Percentiles rank a stretch among this genome's conserved stretches.
phyloP scores from a whole-genome alignment of 2,329 filamentous ascomycete species.

The Fusarium burgessii region DNA sequence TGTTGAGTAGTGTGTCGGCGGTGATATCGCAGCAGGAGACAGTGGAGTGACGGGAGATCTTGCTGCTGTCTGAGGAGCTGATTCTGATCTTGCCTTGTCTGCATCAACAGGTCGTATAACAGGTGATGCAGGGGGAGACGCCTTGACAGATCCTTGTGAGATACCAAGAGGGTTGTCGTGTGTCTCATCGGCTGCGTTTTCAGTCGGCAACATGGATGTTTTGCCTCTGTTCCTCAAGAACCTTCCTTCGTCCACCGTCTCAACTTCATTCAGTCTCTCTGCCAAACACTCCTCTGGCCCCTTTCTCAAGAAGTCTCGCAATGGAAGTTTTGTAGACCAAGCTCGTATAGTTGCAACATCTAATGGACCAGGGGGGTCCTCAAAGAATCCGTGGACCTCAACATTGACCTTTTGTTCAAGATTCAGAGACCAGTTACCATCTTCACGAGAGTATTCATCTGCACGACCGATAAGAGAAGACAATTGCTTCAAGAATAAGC shows the following conservation, averaged over 20 bases:
- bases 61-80: constrained; percentile 41
- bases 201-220: constrained; percentile 40
- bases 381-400: constrained; percentile 70
- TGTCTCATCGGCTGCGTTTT: constrained; percentile 17
- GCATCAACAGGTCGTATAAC: constrained; percentile 49
- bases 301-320: constrained; percentile 66
- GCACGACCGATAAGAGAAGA: constrained; percentile 50
- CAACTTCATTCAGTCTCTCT: constrained; percentile 61
- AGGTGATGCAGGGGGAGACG: constrained; percentile 48
- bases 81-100: constrained; percentile 42
- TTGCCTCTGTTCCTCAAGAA: constrained; percentile 48
- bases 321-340: constrained; percentile 63
- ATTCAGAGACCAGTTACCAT: constrained; percentile 58
- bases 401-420: constrained; percentile 67
- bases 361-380: constrained; percentile 57
- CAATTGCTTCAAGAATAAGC: constrained; percentile 54
- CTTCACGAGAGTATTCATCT: constrained; percentile 47
- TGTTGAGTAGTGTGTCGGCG: constrained; percentile 48
- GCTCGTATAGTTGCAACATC: constrained; percentile 58
- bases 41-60: constrained; percentile 42
- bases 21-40: constrained; percentile 44
- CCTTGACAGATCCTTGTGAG: constrained; percentile 36
- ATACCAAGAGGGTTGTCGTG: constrained; percentile 52
- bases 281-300: constrained; percentile 67
- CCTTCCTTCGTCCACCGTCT: constrained; percentile 47